These are phyloP conservation scores for Kodamaea hsintzibuensis DNA, from an alignment of 805 yeast genomes.

Conservation along the genomic window DNA sequence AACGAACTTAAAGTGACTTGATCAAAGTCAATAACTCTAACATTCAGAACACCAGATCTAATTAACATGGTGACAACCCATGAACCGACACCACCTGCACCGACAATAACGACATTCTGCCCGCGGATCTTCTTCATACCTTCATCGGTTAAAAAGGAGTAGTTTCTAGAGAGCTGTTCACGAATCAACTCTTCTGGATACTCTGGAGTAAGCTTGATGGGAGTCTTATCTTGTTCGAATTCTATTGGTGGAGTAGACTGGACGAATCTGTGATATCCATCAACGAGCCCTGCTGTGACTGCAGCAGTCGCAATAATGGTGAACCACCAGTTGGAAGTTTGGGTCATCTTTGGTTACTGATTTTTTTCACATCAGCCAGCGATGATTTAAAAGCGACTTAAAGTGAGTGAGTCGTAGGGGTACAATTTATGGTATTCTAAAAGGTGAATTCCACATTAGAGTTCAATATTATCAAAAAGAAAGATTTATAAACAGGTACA, in stretches of 20 bases:
- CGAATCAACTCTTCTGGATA: constrained; percentile 69
- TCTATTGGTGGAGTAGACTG: background rate
- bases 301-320: constrained; percentile 26
- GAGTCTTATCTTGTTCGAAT: constrained; percentile 4
- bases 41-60: constrained; percentile 81
- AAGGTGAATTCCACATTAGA: background rate
- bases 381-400: background rate
- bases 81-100: constrained; percentile 99
- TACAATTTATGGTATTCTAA: background rate
- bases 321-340: constrained; percentile 4
- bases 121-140: constrained; percentile 75
- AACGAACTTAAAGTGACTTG: constrained; percentile 91
- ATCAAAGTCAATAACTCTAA: constrained; percentile 89
- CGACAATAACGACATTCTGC: constrained; percentile 75
- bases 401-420: too few species aligned
- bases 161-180: constrained; percentile 92
- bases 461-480: background rate
- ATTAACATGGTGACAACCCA: constrained; percentile 92
- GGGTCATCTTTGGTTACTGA: constrained; percentile 5
- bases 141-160: constrained; percentile 85
- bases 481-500: background rate
- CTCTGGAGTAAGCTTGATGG: constrained; percentile 8
- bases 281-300: constrained; percentile 36
- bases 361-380: background rate
- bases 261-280: constrained; percentile 31